phyloP scores from a whole-genome alignment of 768 basidiomycete species.

The Suillus subalutaceus region DNA sequence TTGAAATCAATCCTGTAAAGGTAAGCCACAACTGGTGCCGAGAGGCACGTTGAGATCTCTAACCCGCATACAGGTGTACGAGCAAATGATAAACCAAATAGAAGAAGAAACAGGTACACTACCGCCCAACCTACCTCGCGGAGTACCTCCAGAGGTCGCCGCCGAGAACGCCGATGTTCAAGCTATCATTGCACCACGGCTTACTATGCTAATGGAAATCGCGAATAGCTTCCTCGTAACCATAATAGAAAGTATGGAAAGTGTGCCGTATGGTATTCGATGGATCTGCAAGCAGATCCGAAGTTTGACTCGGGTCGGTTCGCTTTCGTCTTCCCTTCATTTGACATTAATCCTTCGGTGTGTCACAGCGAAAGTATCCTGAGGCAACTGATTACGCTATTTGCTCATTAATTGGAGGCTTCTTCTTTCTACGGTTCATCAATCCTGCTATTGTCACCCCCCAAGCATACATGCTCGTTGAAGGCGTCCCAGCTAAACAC shows the following conservation, averaged over 20 bases:
- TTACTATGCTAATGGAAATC: slow-evolving; percentile 99
- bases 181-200: slow-evolving; percentile 93
- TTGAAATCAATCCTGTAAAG: slow-evolving; percentile 99
- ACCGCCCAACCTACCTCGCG: slow-evolving; percentile 88
- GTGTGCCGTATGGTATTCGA: slow-evolving; percentile 97
- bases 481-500: slow-evolving; percentile 96
- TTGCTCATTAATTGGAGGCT: slow-evolving; percentile 97
- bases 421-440: slow-evolving; percentile 99
- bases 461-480: slow-evolving; percentile 99
- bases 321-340: slow-evolving; percentile 12
- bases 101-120: slow-evolving; percentile 95
- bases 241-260: slow-evolving; percentile 98
- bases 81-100: slow-evolving; percentile 99
- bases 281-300: slow-evolving; percentile 99
- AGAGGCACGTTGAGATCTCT: not conserved
- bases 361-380: slow-evolving; percentile 89
- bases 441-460: slow-evolving; percentile 99
- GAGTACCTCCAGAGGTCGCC: slow-evolving; percentile 93
- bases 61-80: slow-evolving; percentile 75
- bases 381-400: slow-evolving; percentile 98
- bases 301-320: slow-evolving; percentile 86
- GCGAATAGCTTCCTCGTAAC: slow-evolving; percentile 97
- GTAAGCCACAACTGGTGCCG: slow-evolving; percentile 39
- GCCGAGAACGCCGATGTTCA: slow-evolving; percentile 95
- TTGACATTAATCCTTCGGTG: slow-evolving; percentile 12